A percentile compares a stretch with the other conserved stretches of the same genome.
These are phyloP conservation scores for Nyssa sinensis DNA, from an alignment of 148 eudicot genomes.

Conservation along the genomic window DNA sequence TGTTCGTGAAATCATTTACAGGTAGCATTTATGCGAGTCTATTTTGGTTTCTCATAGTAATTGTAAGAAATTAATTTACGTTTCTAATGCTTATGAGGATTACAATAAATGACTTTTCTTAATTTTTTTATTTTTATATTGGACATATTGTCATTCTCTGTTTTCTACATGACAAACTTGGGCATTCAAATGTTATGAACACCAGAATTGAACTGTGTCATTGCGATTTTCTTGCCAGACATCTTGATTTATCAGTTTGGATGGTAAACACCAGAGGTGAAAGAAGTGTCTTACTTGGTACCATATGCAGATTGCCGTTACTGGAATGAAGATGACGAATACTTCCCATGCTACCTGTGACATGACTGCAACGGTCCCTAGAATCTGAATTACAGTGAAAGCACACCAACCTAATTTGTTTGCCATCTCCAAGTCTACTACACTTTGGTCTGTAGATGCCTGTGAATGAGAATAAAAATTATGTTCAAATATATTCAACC, in stretches of 20 bases:
- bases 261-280: too few relatives aligned
- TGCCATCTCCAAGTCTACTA: constrained; percentile 87
- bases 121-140: neutral
- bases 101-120: neutral
- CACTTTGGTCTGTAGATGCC: constrained; percentile 98
- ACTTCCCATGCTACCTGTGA: constrained; percentile 99
- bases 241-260: too few relatives aligned
- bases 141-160: neutral
- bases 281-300: constrained; percentile 63
- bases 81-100: neutral
- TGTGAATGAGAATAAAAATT: constrained; percentile 35
- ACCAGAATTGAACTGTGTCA: neutral
- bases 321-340: constrained; percentile 85
- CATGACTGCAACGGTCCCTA: constrained; percentile 94
- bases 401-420: constrained; percentile 91
- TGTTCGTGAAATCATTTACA: neutral
- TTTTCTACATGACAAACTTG: neutral
- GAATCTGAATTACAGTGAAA: constrained; percentile 76
- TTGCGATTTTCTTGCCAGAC: too few relatives aligned
- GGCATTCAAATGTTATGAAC: neutral
- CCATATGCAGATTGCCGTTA: constrained; percentile 89
- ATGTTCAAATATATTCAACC: too few relatives aligned
- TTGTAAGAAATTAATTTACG: neutral
- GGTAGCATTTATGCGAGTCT: neutral
- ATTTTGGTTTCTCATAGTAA: neutral